Evolutionary conservation across 305 asterid species (phyloP).

Genomic region (Stenogyne calaminthoides): DNA sequence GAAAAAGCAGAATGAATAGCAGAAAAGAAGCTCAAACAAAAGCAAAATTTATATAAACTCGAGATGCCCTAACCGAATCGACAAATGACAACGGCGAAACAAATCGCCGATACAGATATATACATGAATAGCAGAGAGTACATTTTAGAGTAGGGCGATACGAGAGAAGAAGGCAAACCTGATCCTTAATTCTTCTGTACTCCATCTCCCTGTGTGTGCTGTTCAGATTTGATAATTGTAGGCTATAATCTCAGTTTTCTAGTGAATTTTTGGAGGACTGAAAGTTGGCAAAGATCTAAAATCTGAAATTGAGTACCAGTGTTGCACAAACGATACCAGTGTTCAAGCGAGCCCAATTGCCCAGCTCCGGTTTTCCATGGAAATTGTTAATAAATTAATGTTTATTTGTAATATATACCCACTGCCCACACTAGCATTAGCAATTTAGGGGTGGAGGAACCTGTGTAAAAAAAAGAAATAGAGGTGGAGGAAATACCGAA

Average conservation of each 20-base stretch:
- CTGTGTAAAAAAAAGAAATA: too few species aligned
- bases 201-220: conserved; percentile 47
- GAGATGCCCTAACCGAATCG: neutral
- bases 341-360: neutral
- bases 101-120: neutral
- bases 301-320: neutral
- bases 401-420: too few species aligned
- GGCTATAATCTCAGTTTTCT: neutral
- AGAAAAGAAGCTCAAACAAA: conserved; percentile 10
- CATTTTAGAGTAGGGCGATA: neutral
- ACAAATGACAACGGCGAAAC: conserved; percentile 2
- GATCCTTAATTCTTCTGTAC: conserved; percentile 74
- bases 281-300: conserved; percentile 26
- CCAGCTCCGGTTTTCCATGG: neutral
- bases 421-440: too few species aligned
- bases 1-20: neutral
- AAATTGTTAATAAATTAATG: too few species aligned
- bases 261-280: neutral
- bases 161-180: conserved; percentile 39
- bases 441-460: too few species aligned
- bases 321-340: neutral
- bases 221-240: conserved; percentile 25
- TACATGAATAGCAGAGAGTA: neutral
- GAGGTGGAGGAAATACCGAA: too few species aligned
- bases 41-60: neutral